These are phyloP conservation scores for Symbiodinium pilosum DNA, from an alignment of 73 alveolate species.

Conservation along the genomic window DNA sequence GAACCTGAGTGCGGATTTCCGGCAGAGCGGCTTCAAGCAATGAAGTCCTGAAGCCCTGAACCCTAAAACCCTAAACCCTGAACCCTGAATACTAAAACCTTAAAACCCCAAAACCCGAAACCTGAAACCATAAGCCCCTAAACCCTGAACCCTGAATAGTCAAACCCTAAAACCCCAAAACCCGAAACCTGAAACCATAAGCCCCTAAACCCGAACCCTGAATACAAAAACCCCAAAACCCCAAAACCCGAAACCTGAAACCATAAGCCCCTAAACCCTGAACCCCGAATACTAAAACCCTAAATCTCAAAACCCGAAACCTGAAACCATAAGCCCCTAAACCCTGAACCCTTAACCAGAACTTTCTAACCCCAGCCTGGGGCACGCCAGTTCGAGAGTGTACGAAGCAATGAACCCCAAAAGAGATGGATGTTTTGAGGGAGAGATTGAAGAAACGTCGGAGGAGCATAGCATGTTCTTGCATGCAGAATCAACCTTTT, in stretches of 20 bases:
- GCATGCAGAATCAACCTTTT: no score
- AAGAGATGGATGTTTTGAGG: no score
- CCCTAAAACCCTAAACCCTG: background rate
- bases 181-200: background rate
- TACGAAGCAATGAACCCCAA: no score
- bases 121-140: background rate
- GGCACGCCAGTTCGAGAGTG: no score
- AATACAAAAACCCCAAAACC: background rate
- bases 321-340: background rate
- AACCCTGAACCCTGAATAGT: no score
- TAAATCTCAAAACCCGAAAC: background rate
- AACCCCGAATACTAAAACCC: background rate
- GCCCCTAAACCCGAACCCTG: background rate
- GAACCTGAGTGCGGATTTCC: no score
- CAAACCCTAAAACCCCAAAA: no score
- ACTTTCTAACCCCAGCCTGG: background rate
- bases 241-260: background rate
- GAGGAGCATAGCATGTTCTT: no score
- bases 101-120: background rate
- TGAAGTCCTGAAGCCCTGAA: no score
- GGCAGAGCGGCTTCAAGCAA: no score
- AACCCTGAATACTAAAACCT: background rate
- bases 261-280: background rate
- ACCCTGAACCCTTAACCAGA: background rate
- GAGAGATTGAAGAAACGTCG: no score